A percentile compares a stretch with the other conserved stretches of the same genome.
phyloP scores from a whole-genome alignment of 192 early-diverging fungal species.

The Entomortierella parvispora region DNA sequence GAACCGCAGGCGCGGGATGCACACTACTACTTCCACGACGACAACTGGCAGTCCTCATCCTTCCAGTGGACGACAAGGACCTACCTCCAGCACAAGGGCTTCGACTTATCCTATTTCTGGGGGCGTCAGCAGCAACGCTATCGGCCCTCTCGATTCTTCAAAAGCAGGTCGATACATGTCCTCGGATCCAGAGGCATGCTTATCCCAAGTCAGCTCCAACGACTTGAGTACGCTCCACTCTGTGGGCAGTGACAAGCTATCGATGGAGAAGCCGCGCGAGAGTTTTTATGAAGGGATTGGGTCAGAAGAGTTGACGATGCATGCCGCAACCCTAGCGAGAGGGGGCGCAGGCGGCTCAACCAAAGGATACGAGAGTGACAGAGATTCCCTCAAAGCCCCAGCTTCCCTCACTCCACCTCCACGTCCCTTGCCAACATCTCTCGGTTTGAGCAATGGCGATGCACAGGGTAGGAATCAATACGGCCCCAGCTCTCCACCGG shows the following conservation, averaged over 20 bases:
- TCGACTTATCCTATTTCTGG: too few species aligned
- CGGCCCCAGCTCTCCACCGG: too few species aligned
- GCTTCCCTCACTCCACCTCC: conserved; percentile 32
- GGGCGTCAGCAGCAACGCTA: too few species aligned
- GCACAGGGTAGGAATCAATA: too few species aligned
- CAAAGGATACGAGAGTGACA: not conserved
- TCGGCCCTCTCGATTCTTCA: too few species aligned
- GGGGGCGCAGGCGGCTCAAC: not conserved
- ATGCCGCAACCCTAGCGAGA: not conserved
- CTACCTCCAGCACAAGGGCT: not conserved
- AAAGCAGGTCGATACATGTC: too few species aligned
- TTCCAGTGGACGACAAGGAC: not conserved
- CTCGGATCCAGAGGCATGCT: conserved; percentile 17
- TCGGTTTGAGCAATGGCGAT: too few species aligned
- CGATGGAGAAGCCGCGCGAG: not conserved
- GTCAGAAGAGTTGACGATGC: not conserved
- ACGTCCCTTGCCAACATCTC: conserved; percentile 11
- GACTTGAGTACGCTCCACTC: conserved; percentile 25
- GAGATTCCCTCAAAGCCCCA: not conserved
- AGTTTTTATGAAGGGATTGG: not conserved
- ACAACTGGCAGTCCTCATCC: not conserved
- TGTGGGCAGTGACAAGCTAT: conserved; percentile 1
- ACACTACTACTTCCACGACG: not conserved
- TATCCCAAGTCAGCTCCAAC: conserved; percentile 5
- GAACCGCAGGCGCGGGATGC: conserved; percentile 16